These are phyloP conservation scores for Aspergillus felis DNA, from an alignment of 2,329 filamentous ascomycete genomes.

Conservation along the genomic window DNA sequence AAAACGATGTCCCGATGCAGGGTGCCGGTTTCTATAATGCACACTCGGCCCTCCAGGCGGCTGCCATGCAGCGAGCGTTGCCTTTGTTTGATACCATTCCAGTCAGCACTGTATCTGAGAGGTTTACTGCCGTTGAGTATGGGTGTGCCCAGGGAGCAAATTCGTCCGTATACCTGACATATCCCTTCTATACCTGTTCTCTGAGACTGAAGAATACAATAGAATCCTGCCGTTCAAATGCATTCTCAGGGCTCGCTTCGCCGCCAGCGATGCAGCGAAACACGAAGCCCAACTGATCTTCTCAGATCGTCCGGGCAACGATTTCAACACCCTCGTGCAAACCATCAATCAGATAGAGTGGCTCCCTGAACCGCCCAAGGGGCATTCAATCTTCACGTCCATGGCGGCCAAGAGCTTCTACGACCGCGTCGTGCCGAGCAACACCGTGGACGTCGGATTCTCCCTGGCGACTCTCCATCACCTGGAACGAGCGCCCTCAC, in stretches of 20 bases:
- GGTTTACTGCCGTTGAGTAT: not conserved
- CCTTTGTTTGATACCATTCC: not conserved
- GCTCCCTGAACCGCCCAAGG: too few species aligned
- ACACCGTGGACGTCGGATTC: not conserved
- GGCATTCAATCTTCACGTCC: too few species aligned
- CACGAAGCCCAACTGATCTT: not conserved
- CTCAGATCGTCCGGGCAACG: not conserved
- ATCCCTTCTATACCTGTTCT: too few species aligned
- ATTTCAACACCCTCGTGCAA: not conserved
- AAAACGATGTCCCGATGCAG: conserved; percentile 1
- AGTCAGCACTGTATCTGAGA: not conserved
- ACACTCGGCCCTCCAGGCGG: not conserved
- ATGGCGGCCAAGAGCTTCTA: not conserved
- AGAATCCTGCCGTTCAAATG: too few species aligned
- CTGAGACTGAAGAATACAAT: too few species aligned
- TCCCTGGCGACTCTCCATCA: not conserved
- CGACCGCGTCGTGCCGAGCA: not conserved
- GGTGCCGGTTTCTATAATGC: conserved; percentile 1
- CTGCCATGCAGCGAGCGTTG: not conserved
- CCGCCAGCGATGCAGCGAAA: too few species aligned
- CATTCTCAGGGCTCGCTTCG: too few species aligned
- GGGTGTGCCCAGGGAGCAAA: not conserved
- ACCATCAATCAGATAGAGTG: too few species aligned
- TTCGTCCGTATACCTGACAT: not conserved
- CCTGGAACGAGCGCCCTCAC: not conserved